Conservation (phyloP, 768 basidiomycete genomes). For the Hortiboletus campestris region DNA sequence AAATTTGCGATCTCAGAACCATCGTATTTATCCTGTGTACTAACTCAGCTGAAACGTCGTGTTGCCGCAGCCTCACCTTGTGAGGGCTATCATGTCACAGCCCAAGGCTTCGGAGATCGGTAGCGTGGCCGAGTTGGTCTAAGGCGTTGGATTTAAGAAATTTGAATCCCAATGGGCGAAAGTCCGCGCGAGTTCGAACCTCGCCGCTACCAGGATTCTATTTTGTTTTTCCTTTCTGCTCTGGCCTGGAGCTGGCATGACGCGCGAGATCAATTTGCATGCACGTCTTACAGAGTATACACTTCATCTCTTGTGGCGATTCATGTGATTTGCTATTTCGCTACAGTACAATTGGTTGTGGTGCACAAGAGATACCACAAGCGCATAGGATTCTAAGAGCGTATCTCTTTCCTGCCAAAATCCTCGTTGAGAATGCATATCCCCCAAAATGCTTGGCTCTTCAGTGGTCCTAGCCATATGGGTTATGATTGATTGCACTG, state of each 20-base stretch:
- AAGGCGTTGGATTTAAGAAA: slow-evolving; percentile 87
- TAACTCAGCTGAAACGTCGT: too few species aligned
- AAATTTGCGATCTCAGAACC: too few species aligned
- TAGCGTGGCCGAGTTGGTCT: slow-evolving; percentile 87
- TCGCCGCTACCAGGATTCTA: slow-evolving; percentile 66
- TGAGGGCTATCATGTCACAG: not conserved
- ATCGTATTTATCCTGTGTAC: too few species aligned
- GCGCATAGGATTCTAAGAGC: not conserved
- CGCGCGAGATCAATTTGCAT: not conserved
- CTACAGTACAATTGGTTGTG: not conserved
- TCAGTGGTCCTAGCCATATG: not conserved
- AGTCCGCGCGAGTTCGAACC: slow-evolving; percentile 90
- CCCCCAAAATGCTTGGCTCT: not conserved
- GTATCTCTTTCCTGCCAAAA: not conserved
- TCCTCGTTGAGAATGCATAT: not conserved
- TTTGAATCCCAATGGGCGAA: slow-evolving; percentile 79
- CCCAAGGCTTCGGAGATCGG: slow-evolving; percentile 26
- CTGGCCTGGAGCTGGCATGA: not conserved
- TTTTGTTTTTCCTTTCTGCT: slow-evolving; percentile 8
- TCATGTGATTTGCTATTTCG: not conserved
- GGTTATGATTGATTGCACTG: not conserved
- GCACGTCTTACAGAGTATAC: not conserved
- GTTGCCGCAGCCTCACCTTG: too few species aligned
- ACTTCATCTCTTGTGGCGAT: not conserved
- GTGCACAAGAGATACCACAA: too few species aligned